Evolutionary conservation across 2,329 filamentous ascomycete species (phyloP).

Genomic region (Colletotrichum sp.): DNA sequence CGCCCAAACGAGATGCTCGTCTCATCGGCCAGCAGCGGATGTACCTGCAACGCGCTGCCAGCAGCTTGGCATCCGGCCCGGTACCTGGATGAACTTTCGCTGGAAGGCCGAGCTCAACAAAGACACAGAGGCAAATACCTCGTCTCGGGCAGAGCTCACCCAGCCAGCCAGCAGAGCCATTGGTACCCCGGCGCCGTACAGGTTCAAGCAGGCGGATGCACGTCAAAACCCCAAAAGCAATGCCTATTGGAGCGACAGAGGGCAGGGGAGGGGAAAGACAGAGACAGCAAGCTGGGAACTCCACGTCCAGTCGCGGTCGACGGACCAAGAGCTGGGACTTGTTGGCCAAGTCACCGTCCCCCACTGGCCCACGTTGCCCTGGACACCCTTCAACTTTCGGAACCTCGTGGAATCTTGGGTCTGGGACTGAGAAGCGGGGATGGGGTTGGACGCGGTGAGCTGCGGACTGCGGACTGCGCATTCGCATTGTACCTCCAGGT

Average conservation of each 20-base stretch:
- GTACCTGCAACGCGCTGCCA: background rate
- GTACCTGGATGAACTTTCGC: conserved; percentile 1
- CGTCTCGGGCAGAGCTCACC: background rate
- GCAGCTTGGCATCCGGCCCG: background rate
- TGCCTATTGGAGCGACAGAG: conserved; percentile 13
- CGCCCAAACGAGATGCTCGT: background rate
- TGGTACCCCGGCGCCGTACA: background rate
- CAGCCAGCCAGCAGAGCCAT: conserved; percentile 1
- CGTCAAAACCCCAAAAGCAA: conserved; percentile 3
- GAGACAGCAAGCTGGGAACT: conserved; percentile 4
- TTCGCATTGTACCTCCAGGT: background rate
- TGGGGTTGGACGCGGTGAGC: background rate
- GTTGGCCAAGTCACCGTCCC: conserved; percentile 12
- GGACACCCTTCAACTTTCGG: conserved; percentile 5
- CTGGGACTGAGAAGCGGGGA: conserved; percentile 4
- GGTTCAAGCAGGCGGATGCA: conserved; percentile 7
- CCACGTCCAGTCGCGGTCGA: background rate
- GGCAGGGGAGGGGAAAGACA: background rate
- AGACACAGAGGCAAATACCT: conserved; percentile 1
- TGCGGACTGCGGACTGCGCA: background rate
- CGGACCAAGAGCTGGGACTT: background rate
- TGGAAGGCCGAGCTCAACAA: background rate
- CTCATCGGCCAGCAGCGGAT: background rate
- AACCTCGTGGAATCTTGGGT: conserved; percentile 20
- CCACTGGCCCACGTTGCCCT: conserved; percentile 19